A percentile compares a stretch with the other conserved stretches of the same genome.
Conservation (phyloP, 805 yeast species). For the Blastobotrys chiropterorum region DNA sequence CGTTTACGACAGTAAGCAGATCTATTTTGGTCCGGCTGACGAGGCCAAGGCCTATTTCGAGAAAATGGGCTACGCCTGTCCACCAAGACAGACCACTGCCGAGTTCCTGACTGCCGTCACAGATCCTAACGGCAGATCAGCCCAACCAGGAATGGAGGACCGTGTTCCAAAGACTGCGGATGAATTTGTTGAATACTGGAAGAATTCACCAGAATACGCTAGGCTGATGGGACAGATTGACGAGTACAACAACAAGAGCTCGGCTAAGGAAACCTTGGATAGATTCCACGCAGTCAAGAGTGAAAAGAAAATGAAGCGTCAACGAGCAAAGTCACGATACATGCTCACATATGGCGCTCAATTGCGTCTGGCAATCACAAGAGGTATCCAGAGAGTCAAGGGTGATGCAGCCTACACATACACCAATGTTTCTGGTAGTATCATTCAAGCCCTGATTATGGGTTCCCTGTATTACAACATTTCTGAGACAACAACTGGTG, state of each 20-base stretch:
- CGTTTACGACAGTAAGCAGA: slow-evolving; percentile 54
- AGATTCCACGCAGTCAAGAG: slow-evolving; percentile 32
- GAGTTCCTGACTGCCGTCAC: slow-evolving; percentile 67
- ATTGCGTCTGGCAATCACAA: slow-evolving; percentile 39
- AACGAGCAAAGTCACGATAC: slow-evolving; percentile 37
- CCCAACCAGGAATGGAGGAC: slow-evolving; percentile 42
- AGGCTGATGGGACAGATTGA: slow-evolving; percentile 42
- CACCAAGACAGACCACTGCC: slow-evolving; percentile 61
- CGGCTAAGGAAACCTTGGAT: slow-evolving; percentile 32
- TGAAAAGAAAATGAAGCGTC: slow-evolving; percentile 36
- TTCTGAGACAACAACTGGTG: slow-evolving; percentile 45
- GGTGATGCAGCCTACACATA: slow-evolving; percentile 52
- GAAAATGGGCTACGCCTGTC: slow-evolving; percentile 59
- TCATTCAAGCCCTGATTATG: slow-evolving; percentile 51
- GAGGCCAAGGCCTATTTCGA: slow-evolving; percentile 53
- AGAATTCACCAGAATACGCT: slow-evolving; percentile 40
- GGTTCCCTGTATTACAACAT: slow-evolving; percentile 59
- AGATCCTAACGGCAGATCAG: slow-evolving; percentile 54
- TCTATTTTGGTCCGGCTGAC: slow-evolving; percentile 55
- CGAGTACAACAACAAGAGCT: slow-evolving; percentile 30
- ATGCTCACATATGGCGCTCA: slow-evolving; percentile 44
- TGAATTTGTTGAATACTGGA: slow-evolving; percentile 60
- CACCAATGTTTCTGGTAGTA: slow-evolving; percentile 42
- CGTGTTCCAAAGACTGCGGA: slow-evolving; percentile 55
- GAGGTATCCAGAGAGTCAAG: slow-evolving; percentile 50